Conservation (phyloP, 805 yeast genomes). For the Starmerella cellae region DNA sequence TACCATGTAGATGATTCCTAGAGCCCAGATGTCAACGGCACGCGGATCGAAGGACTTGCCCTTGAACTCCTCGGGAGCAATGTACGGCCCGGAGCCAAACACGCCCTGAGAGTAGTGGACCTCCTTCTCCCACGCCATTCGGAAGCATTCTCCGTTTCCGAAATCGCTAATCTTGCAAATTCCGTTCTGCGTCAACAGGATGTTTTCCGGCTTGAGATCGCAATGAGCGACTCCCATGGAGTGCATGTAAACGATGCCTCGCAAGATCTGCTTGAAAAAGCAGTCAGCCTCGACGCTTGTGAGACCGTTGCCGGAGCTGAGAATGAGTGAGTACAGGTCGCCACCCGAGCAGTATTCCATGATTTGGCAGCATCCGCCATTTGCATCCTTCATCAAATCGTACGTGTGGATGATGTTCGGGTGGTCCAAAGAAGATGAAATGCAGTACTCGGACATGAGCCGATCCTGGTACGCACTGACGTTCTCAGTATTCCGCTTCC, state of each 20-base stretch:
- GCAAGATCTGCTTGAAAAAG: slow-evolving; percentile 70
- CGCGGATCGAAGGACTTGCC: slow-evolving; percentile 56
- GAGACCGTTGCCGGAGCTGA: slow-evolving; percentile 40
- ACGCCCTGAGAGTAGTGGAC: slow-evolving; percentile 58
- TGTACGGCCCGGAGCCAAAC: slow-evolving; percentile 81
- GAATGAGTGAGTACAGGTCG: slow-evolving; percentile 51
- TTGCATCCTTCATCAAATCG: slow-evolving; percentile 64
- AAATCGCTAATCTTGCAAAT: slow-evolving; percentile 66
- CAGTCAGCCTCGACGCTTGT: slow-evolving; percentile 70
- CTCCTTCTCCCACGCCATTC: slow-evolving; percentile 77
- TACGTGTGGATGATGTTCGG: slow-evolving; percentile 63
- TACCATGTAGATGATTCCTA: slow-evolving; percentile 63
- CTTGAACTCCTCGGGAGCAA: slow-evolving; percentile 77
- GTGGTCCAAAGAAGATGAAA: slow-evolving; percentile 62
- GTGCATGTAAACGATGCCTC: slow-evolving; percentile 77
- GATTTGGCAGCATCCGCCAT: slow-evolving; percentile 67
- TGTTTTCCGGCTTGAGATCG: slow-evolving; percentile 81
- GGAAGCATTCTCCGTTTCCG: slow-evolving; percentile 82
- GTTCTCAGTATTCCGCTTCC: slow-evolving; percentile 46
- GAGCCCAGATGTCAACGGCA: slow-evolving; percentile 78
- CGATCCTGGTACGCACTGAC: slow-evolving; percentile 50
- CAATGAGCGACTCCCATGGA: slow-evolving; percentile 88
- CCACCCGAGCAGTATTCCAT: slow-evolving; percentile 95
- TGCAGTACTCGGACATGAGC: slow-evolving; percentile 80
- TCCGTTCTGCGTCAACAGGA: slow-evolving; percentile 55